Percentiles rank a stretch among this genome's conserved stretches.
Evolutionary conservation across 2,329 filamentous ascomycete genomes (phyloP).

Genomic region (Paracoccidioides brasiliensis): DNA sequence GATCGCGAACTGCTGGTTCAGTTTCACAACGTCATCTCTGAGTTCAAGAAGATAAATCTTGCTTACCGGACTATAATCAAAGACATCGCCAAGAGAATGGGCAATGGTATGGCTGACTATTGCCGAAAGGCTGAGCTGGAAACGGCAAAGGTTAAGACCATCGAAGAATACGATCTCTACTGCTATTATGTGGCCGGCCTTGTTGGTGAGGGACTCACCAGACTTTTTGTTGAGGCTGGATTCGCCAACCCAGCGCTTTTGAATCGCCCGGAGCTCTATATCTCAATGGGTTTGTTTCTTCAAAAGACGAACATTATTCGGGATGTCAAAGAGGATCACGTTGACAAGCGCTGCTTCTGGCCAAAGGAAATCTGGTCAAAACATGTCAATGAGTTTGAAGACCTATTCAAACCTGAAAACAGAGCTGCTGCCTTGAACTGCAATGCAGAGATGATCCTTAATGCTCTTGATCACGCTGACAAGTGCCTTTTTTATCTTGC

Average conservation of each 20-base stretch:
- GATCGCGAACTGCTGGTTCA: slow-evolving; percentile 83
- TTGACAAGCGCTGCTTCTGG: slow-evolving; percentile 84
- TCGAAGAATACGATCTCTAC: slow-evolving; percentile 88
- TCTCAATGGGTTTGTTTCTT: slow-evolving; percentile 94
- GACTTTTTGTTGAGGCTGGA: slow-evolving; percentile 74
- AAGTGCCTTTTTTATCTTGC: slow-evolving; percentile 98
- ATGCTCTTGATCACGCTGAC: slow-evolving; percentile 72
- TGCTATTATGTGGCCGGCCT: slow-evolving; percentile 97
- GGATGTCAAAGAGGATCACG: slow-evolving; percentile 79
- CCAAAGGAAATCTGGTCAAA: slow-evolving; percentile 95
- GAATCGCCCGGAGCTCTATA: slow-evolving; percentile 65
- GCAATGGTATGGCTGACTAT: slow-evolving; percentile 97
- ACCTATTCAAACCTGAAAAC: slow-evolving; percentile 74
- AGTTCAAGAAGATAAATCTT: slow-evolving; percentile 79
- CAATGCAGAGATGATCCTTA: slow-evolving; percentile 87
- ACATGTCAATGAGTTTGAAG: slow-evolving; percentile 78
- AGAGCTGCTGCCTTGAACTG: slow-evolving; percentile 66
- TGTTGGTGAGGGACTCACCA: slow-evolving; percentile 87
- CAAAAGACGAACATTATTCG: slow-evolving; percentile 99
- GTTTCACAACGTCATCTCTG: slow-evolving; percentile 73
- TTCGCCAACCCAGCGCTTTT: slow-evolving; percentile 77
- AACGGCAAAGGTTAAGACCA: slow-evolving; percentile 57
- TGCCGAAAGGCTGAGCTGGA: slow-evolving; percentile 71
- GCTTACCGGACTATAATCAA: slow-evolving; percentile 76
- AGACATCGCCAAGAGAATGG: slow-evolving; percentile 90